Evolutionary conservation across 164 flowering plant genomes (phyloP).

Genomic region (Piper longum): DNA sequence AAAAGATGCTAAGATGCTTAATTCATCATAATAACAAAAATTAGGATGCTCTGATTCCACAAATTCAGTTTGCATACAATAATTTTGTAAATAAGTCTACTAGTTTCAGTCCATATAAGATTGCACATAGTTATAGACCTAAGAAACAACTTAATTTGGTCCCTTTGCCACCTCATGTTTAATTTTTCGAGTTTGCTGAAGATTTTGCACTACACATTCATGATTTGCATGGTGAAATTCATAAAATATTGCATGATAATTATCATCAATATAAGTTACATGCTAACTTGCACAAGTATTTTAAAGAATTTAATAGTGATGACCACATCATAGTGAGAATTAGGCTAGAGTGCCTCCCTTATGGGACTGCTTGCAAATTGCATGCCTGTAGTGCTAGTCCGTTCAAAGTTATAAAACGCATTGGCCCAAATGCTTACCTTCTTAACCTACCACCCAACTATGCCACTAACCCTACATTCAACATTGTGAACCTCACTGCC

Average conservation of each 20-base stretch:
- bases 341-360: neutral
- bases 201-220: neutral
- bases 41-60: neutral
- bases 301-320: no score
- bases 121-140: neutral
- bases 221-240: neutral
- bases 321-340: neutral
- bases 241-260: no score
- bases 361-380: neutral
- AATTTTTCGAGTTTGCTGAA: neutral
- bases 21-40: neutral
- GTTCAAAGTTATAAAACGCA: neutral
- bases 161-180: neutral
- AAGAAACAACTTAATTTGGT: neutral
- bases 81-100: neutral
- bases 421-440: neutral
- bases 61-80: neutral
- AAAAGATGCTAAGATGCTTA: neutral
- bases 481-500: neutral
- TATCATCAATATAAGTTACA: no score
- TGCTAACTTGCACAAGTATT: no score
- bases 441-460: neutral
- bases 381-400: neutral
- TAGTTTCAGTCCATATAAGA: slow-evolving; percentile 1
- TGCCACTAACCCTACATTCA: neutral